Percentiles rank a stretch among this genome's conserved stretches.
Evolutionary conservation across 1,139 yeast species (phyloP).

Genomic region (Kodamaea sp.): DNA sequence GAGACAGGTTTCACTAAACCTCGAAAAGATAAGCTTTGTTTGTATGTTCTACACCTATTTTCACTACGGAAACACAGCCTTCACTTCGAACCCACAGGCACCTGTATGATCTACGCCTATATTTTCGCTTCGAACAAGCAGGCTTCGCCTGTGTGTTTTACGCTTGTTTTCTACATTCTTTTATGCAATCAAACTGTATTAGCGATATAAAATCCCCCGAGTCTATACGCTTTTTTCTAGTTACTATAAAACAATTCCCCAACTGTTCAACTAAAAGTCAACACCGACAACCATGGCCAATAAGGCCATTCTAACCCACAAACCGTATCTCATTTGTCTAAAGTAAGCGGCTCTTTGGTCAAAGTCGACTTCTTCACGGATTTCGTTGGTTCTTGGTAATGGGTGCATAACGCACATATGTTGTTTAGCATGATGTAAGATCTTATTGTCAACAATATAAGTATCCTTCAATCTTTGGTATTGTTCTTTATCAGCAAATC

Average conservation of each 20-base stretch:
- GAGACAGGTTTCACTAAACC: no score
- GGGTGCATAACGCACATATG: constrained; percentile 99
- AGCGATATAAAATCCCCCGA: no score
- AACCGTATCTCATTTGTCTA: constrained; percentile 98
- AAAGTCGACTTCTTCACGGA: constrained; percentile 96
- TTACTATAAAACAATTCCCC: constrained; percentile 11
- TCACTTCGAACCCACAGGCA: no score
- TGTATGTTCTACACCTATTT: no score
- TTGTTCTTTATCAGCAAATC: constrained; percentile 72
- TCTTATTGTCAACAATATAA: constrained; percentile 88
- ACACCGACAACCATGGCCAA: constrained; percentile 97
- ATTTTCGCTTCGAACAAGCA: no score
- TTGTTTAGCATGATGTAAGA: constrained; percentile 87
- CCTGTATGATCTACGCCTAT: no score
- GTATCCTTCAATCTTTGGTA: constrained; percentile 88
- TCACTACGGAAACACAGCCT: no score
- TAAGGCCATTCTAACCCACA: constrained; percentile 97
- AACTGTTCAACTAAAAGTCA: constrained; percentile 38
- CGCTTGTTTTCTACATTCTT: no score
- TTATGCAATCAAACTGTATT: no score
- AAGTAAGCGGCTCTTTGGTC: constrained; percentile 99
- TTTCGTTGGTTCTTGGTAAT: constrained; percentile 94
- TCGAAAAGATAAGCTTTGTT: no score
- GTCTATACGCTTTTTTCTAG: neutral
- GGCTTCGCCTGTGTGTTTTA: no score